A percentile compares a stretch with the other conserved stretches of the same genome.
Evolutionary conservation across 371 early-diverging fungal genomes (phyloP).

Genomic region (Mortierella sp.): DNA sequence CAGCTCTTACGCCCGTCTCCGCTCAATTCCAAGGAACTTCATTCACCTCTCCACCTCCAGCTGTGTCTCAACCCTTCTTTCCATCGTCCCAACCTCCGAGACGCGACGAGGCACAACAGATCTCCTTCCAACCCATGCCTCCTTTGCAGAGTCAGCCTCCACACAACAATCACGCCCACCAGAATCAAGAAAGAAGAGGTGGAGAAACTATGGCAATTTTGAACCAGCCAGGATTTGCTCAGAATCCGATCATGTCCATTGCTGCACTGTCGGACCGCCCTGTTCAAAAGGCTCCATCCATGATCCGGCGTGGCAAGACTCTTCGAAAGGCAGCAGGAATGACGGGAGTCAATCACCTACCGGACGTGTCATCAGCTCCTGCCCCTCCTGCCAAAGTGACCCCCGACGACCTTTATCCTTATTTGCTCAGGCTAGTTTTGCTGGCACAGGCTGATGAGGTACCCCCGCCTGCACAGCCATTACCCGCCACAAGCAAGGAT

Average conservation of each 20-base stretch:
- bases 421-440: constrained; percentile 43
- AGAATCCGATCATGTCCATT: constrained; percentile 54
- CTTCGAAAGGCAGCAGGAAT: constrained; percentile 46
- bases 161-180: background rate
- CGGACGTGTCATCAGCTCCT: constrained; percentile 18
- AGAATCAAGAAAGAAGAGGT: constrained; percentile 40
- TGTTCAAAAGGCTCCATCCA: constrained; percentile 46
- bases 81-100: constrained; percentile 9
- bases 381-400: constrained; percentile 20
- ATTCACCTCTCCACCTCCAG: background rate
- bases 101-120: constrained; percentile 19
- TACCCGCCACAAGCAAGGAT: constrained; percentile 37
- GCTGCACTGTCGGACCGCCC: constrained; percentile 47
- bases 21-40: constrained; percentile 10
- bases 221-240: constrained; percentile 40
- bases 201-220: constrained; percentile 46
- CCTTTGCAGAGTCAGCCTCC: background rate
- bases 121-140: constrained; percentile 23
- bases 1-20: background rate
- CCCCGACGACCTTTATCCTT: constrained; percentile 47
- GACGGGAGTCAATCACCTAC: constrained; percentile 31
- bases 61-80: constrained; percentile 14
- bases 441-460: constrained; percentile 48
- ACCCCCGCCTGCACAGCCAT: constrained; percentile 20
- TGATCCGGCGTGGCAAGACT: constrained; percentile 51